Percentiles rank a stretch among this genome's conserved stretches.
These are phyloP conservation scores for Rhizopus delemar DNA, from an alignment of 371 early-diverging fungal genomes.

Conservation along the genomic window DNA sequence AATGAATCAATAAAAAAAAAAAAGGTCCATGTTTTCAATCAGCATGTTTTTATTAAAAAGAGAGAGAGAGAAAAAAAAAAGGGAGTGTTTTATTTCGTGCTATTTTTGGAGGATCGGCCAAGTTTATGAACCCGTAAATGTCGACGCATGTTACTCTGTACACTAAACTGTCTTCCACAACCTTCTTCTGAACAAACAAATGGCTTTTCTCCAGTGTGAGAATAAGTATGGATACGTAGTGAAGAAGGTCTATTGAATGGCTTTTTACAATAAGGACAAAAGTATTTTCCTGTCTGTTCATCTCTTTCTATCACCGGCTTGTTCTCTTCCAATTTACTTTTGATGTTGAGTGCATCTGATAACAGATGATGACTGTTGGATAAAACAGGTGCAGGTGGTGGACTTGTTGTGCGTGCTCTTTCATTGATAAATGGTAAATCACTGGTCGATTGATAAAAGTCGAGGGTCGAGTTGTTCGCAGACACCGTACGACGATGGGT, in stretches of 20 bases:
- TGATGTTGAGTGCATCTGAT: constrained; percentile 20
- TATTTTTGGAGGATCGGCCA: constrained; percentile 22
- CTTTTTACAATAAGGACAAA: constrained; percentile 35
- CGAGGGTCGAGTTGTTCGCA: constrained; percentile 16
- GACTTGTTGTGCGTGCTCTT: constrained; percentile 26
- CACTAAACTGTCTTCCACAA: constrained; percentile 72
- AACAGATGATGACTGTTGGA: constrained; percentile 3
- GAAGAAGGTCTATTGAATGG: constrained; percentile 46
- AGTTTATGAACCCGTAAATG: constrained; percentile 58
- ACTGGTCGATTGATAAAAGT: not conserved
- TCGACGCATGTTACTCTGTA: constrained; percentile 74
- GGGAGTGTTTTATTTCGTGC: constrained; percentile 3
- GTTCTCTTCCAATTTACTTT: constrained; percentile 13
- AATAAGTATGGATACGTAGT: constrained; percentile 65
- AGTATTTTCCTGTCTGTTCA: constrained; percentile 29
- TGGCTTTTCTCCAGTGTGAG: constrained; percentile 79
- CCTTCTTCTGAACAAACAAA: constrained; percentile 63
- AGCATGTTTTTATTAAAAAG: not conserved
- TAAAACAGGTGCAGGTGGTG: constrained; percentile 1
- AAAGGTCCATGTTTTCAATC: not conserved
- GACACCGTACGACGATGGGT: constrained; percentile 30
- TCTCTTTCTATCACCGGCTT: constrained; percentile 25
- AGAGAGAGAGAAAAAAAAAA: not conserved
- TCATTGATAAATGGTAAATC: constrained; percentile 13
- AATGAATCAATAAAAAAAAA: constrained; percentile 2